A percentile compares a stretch with the other conserved stretches of the same genome.
phyloP scores from a whole-genome alignment of 2,329 filamentous ascomycete genomes.

The Dothideomycetidae sp. region DNA sequence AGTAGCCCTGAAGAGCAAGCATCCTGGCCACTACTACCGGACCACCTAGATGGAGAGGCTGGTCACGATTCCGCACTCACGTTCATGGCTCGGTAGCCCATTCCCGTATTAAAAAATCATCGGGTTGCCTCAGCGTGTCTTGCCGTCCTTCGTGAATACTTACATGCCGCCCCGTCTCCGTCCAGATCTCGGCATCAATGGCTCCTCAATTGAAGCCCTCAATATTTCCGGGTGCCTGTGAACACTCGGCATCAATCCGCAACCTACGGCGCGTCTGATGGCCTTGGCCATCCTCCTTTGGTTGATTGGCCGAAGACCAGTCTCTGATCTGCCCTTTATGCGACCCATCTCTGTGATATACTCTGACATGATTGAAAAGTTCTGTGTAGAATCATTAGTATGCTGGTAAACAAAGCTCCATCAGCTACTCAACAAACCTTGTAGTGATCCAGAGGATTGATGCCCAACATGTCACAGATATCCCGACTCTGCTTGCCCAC shows the following conservation, averaged over 20 bases:
- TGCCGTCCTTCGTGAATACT: no score
- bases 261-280: constrained; percentile 71
- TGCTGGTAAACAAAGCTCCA: no score
- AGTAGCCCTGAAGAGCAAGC: no score
- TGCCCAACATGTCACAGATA: constrained; percentile 61
- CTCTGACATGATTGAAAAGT: constrained; percentile 82
- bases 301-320: constrained; percentile 73
- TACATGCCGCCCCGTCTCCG: neutral
- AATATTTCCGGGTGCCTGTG: constrained; percentile 79
- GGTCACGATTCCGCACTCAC: no score
- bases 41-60: no score
- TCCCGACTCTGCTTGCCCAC: constrained; percentile 42
- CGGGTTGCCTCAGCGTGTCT: no score
- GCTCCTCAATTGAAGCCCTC: neutral
- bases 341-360: constrained; percentile 74
- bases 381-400: no score
- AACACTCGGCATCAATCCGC: constrained; percentile 84
- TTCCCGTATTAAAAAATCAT: no score
- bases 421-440: no score
- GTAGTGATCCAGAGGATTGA: constrained; percentile 75
- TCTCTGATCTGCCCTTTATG: constrained; percentile 62
- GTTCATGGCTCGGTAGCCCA: no score
- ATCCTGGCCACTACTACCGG: no score
- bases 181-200: constrained; percentile 2
- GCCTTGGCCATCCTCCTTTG: constrained; percentile 90